Percentiles rank a stretch among this genome's conserved stretches.
phyloP scores from a whole-genome alignment of 257 asterid species.

The Primulina eburnea region DNA sequence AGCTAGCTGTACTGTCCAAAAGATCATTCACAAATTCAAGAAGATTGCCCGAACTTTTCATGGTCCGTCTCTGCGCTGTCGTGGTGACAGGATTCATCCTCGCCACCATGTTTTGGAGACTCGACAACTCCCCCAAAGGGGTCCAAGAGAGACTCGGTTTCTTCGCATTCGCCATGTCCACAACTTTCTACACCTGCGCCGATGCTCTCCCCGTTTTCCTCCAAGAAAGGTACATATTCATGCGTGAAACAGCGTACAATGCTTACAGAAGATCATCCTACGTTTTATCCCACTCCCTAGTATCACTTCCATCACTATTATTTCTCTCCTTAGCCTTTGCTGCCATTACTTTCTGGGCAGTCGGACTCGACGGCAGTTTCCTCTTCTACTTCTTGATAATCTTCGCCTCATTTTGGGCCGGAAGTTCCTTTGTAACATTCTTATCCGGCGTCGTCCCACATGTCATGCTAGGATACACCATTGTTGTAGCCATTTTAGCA shows the following conservation, averaged over 20 bases:
- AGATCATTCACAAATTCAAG: slow-evolving; percentile 56
- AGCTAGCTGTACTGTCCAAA: slow-evolving; percentile 46
- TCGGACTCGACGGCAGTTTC: slow-evolving; percentile 67
- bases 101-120: slow-evolving; percentile 67
- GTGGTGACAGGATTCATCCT: slow-evolving; percentile 67
- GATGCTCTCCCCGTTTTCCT: slow-evolving; percentile 72
- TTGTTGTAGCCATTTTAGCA: slow-evolving; percentile 66
- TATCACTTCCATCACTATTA: slow-evolving; percentile 46
- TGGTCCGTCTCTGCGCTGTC: slow-evolving; percentile 45
- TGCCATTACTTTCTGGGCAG: slow-evolving; percentile 66
- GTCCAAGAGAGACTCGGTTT: slow-evolving; percentile 68
- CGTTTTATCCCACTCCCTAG: slow-evolving; percentile 61
- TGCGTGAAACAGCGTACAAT: slow-evolving; percentile 73
- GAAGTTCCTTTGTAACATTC: slow-evolving; percentile 74
- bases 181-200: slow-evolving; percentile 79
- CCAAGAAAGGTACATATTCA: slow-evolving; percentile 69
- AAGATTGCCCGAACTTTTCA: slow-evolving; percentile 71
- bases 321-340: slow-evolving; percentile 60
- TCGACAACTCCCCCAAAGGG: slow-evolving; percentile 68
- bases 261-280: slow-evolving; percentile 69
- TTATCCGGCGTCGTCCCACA: slow-evolving; percentile 75
- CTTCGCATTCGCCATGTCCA: slow-evolving; percentile 76
- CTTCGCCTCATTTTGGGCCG: slow-evolving; percentile 78
- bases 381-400: slow-evolving; percentile 53
- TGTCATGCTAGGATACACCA: slow-evolving; percentile 77